Evolutionary conservation across 805 yeast genomes (phyloP).

Genomic region (Tetrapisispora namnaoensis): DNA sequence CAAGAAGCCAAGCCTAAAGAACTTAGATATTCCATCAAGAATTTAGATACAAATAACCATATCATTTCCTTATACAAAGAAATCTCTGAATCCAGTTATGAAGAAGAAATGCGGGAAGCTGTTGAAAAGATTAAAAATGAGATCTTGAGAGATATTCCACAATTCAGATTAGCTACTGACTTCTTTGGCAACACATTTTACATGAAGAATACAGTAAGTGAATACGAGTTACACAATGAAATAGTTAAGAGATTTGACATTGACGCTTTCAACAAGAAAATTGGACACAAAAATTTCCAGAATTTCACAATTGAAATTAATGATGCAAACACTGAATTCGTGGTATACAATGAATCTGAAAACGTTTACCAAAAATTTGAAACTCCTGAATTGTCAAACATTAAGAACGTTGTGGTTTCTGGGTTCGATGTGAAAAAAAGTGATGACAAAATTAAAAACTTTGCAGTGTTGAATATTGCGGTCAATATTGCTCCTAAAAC

Average conservation of each 20-base stretch:
- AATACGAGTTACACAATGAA: constrained; percentile 13
- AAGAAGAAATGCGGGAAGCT: constrained; percentile 9
- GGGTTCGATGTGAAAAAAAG: constrained; percentile 13
- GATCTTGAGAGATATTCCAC: constrained; percentile 8
- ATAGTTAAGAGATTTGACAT: constrained; percentile 13
- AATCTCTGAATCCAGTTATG: constrained; percentile 3
- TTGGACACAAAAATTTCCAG: constrained; percentile 8
- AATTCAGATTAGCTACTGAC: constrained; percentile 17
- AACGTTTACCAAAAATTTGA: constrained; percentile 13
- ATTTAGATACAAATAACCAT: background rate
- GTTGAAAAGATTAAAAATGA: background rate
- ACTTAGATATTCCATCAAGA: background rate
- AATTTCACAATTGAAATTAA: constrained; percentile 19
- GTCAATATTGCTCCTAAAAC: background rate
- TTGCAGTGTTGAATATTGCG: constrained; percentile 13
- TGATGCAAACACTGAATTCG: constrained; percentile 16
- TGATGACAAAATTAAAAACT: constrained; percentile 2
- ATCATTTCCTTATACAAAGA: constrained; percentile 2
- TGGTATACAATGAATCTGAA: constrained; percentile 14
- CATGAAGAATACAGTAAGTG: constrained; percentile 20
- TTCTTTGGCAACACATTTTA: constrained; percentile 24
- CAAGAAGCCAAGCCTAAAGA: background rate
- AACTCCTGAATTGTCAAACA: constrained; percentile 9
- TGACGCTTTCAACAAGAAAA: constrained; percentile 1
- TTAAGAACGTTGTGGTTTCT: constrained; percentile 18